A percentile compares a stretch with the other conserved stretches of the same genome.
These are phyloP conservation scores for Mimosa pudica DNA, from an alignment of 306 rosid genomes.

Conservation along the genomic window DNA sequence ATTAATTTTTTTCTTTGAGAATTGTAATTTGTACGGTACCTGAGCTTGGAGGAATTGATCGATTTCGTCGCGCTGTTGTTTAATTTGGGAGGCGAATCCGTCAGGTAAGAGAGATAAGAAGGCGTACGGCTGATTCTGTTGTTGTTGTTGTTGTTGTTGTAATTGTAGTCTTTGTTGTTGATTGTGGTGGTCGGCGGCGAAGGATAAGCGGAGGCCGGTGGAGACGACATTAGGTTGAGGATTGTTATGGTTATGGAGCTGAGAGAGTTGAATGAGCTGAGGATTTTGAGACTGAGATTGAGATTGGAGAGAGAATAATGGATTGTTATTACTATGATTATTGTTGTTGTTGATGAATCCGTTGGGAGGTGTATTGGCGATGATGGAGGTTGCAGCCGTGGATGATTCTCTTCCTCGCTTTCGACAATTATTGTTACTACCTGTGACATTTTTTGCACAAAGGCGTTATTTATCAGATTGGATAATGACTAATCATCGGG, in stretches of 20 bases:
- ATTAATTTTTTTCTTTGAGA: too few relatives aligned
- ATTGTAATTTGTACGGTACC: slow-evolving; percentile 41
- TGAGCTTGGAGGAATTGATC: slow-evolving; percentile 74
- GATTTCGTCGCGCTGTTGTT: slow-evolving; percentile 73
- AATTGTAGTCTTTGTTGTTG: slow-evolving; percentile 29
- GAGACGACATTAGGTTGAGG: slow-evolving; percentile 74
- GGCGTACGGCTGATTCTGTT: slow-evolving; percentile 46
- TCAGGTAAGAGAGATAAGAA: slow-evolving; percentile 57
- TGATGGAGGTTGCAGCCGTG: slow-evolving; percentile 20
- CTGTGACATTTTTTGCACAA: slow-evolving; percentile 30
- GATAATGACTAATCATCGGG: not conserved
- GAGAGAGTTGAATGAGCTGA: slow-evolving; percentile 79
- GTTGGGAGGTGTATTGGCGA: slow-evolving; percentile 35
- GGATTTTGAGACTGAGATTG: slow-evolving; percentile 36
- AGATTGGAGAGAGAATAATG: slow-evolving; percentile 56
- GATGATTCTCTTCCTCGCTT: slow-evolving; percentile 83
- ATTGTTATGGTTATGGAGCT: slow-evolving; percentile 65
- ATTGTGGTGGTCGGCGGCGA: slow-evolving; percentile 41
- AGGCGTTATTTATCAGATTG: slow-evolving; percentile 15
- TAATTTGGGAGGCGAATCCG: slow-evolving; percentile 64
- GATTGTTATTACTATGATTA: slow-evolving; percentile 31
- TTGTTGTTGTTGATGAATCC: not conserved
- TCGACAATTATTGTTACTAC: slow-evolving; percentile 38
- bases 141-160: slow-evolving; percentile 32
- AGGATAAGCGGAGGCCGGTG: slow-evolving; percentile 82